These are phyloP conservation scores for Lichtheimia ornata DNA, from an alignment of 371 early-diverging fungal species.

Conservation along the genomic window DNA sequence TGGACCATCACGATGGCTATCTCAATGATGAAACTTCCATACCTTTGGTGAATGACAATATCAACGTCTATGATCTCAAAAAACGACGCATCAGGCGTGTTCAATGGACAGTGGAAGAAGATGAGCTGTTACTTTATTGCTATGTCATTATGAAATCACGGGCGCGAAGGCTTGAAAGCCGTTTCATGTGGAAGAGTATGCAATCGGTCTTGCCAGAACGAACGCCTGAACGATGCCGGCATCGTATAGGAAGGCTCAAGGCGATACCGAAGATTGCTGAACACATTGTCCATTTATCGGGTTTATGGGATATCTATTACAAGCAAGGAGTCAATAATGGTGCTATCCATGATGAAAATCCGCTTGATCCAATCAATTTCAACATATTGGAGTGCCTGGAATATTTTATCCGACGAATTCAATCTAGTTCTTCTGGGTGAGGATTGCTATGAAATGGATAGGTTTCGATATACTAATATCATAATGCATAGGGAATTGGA, in stretches of 20 bases:
- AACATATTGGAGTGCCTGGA: slow-evolving; percentile 33
- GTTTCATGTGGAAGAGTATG: slow-evolving; percentile 44
- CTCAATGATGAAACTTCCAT: too few relatives aligned
- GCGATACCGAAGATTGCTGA: slow-evolving; percentile 23
- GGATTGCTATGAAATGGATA: background rate
- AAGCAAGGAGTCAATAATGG: slow-evolving; percentile 35
- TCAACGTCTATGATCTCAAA: too few relatives aligned
- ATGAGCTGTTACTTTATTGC: slow-evolving; percentile 46
- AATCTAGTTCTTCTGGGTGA: background rate
- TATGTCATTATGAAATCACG: slow-evolving; percentile 35
- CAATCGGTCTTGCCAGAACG: slow-evolving; percentile 23
- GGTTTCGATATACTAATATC: background rate
- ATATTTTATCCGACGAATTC: slow-evolving; percentile 37
- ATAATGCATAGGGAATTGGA: background rate
- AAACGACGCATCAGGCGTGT: background rate
- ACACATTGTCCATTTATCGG: slow-evolving; percentile 19
- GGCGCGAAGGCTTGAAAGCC: background rate
- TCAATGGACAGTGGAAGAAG: slow-evolving; percentile 48
- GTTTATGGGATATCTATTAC: slow-evolving; percentile 42
- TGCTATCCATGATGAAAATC: slow-evolving; percentile 27
- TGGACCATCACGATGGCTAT: too few relatives aligned
- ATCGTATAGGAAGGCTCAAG: slow-evolving; percentile 36
- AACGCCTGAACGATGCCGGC: slow-evolving; percentile 26
- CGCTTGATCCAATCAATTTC: slow-evolving; percentile 22
- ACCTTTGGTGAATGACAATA: too few relatives aligned